phyloP scores from a whole-genome alignment of 2,329 filamentous ascomycete species.

The Exserohilum turcica region DNA sequence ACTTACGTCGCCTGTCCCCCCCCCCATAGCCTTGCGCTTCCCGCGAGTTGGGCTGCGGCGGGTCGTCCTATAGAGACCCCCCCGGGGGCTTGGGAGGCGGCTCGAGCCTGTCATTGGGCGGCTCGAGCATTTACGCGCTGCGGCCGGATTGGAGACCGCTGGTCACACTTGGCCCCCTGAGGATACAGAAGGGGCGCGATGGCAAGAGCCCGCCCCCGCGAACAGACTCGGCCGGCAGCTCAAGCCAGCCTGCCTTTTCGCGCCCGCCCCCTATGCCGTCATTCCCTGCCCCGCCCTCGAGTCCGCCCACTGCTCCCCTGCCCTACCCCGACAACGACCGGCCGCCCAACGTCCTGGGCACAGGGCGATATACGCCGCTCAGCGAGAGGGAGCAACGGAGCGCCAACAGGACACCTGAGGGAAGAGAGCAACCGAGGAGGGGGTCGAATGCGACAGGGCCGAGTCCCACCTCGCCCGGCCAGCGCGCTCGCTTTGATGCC shows the following conservation, averaged over 20 bases:
- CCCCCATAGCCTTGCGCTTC: slow-evolving; percentile 16
- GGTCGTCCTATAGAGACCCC: slow-evolving; percentile 18
- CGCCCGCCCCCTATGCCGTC: slow-evolving; percentile 57
- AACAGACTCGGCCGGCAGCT: slow-evolving; percentile 69
- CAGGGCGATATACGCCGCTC: slow-evolving; percentile 44
- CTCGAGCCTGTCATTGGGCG: slow-evolving; percentile 31
- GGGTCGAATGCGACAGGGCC: slow-evolving; percentile 39
- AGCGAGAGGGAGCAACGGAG: slow-evolving; percentile 44
- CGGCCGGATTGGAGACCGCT: slow-evolving; percentile 35
- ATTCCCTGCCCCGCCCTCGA: slow-evolving; percentile 67
- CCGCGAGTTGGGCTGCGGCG: slow-evolving; percentile 32
- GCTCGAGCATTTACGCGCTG: slow-evolving; percentile 34
- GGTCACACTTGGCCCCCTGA: no score
- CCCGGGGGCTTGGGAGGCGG: slow-evolving; percentile 22
- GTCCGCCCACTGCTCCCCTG: slow-evolving; percentile 50
- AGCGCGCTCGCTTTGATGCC: slow-evolving; percentile 53
- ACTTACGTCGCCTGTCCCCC: slow-evolving; percentile 33
- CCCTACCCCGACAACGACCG: slow-evolving; percentile 54
- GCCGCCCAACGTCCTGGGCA: slow-evolving; percentile 29
- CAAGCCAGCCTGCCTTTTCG: slow-evolving; percentile 44
- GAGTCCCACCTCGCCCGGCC: slow-evolving; percentile 36
- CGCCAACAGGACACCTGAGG: slow-evolving; percentile 43
- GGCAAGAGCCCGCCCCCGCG: slow-evolving; percentile 58
- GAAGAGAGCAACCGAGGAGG: slow-evolving; percentile 36
- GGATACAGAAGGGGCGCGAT: slow-evolving; percentile 76